A percentile compares a stretch with the other conserved stretches of the same genome.
Conservation (phyloP, 1,284 basidiomycete species). For the Papiliotrema terrestris region DNA sequence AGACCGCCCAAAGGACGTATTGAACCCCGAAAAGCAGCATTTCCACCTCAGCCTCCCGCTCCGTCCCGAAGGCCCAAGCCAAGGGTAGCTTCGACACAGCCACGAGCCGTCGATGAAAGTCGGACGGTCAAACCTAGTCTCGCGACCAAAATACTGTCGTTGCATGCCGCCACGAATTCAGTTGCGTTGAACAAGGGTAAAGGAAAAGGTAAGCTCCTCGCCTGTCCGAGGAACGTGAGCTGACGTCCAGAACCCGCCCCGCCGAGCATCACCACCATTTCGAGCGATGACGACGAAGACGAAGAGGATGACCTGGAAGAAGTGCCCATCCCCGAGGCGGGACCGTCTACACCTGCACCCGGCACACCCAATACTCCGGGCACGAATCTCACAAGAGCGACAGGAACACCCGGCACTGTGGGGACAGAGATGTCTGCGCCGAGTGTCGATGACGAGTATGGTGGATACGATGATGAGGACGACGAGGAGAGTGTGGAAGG, state of each 20-base stretch:
- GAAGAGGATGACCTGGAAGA: conserved; percentile 47
- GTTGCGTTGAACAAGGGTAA: not conserved
- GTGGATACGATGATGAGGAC: conserved; percentile 15
- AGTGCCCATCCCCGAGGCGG: conserved; percentile 37
- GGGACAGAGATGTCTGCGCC: conserved; percentile 11
- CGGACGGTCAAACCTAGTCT: not conserved
- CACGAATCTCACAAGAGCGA: conserved; percentile 10
- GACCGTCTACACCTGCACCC: conserved; percentile 23
- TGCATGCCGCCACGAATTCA: too few species aligned
- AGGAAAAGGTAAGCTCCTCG: not conserved
- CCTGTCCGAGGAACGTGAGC: not conserved
- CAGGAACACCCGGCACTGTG: conserved; percentile 12
- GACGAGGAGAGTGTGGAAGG: conserved; percentile 20
- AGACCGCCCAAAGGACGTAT: too few species aligned
- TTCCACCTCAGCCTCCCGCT: not conserved
- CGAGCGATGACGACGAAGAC: conserved; percentile 10
- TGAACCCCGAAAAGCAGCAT: not conserved
- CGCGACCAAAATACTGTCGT: not conserved
- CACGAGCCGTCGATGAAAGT: not conserved
- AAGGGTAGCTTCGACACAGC: too few species aligned
- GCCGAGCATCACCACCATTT: too few species aligned
- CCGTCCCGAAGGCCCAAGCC: not conserved
- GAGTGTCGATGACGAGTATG: conserved; percentile 15
- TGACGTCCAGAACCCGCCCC: not conserved
- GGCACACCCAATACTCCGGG: conserved; percentile 22